Evolutionary conservation across 129 eudicot species (phyloP).

Genomic region (Scalesia atractyloides): DNA sequence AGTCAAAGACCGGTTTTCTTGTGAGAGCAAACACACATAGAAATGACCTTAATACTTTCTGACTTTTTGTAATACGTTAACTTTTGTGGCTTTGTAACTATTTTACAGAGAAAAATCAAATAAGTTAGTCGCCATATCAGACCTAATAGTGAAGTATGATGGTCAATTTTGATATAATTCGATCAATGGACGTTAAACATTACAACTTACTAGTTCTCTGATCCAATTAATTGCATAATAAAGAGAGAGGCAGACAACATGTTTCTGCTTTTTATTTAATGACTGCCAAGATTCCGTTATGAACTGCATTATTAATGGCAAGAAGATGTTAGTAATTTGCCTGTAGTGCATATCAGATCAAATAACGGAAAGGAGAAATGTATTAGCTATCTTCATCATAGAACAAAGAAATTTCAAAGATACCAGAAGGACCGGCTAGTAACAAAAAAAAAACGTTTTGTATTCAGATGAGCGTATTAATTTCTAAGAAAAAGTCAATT

Average conservation of each 20-base stretch:
- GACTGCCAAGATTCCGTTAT: slow-evolving; percentile 52
- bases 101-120: background rate
- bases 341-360: background rate
- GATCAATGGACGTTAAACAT: slow-evolving; percentile 13
- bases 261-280: slow-evolving; percentile 60
- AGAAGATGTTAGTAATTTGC: slow-evolving; percentile 22
- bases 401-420: slow-evolving; percentile 5
- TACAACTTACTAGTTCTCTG: slow-evolving; percentile 65
- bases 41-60: slow-evolving; percentile 11
- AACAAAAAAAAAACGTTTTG: background rate
- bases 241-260: slow-evolving; percentile 60
- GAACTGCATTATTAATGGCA: slow-evolving; percentile 45
- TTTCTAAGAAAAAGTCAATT: background rate
- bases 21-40: slow-evolving; percentile 3
- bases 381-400: slow-evolving; percentile 6
- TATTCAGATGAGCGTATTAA: background rate
- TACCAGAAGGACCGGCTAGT: background rate
- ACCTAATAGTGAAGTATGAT: slow-evolving; percentile 19
- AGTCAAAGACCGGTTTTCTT: slow-evolving; percentile 12
- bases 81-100: background rate
- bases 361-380: background rate
- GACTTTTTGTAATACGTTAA: background rate
- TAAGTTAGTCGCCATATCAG: background rate
- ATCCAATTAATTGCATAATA: slow-evolving; percentile 88
- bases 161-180: slow-evolving; percentile 6